A percentile compares a stretch with the other conserved stretches of the same genome.
Evolutionary conservation across 176 grass and related monocot genomes (phyloP).

Genomic region (Carex cristatella): DNA sequence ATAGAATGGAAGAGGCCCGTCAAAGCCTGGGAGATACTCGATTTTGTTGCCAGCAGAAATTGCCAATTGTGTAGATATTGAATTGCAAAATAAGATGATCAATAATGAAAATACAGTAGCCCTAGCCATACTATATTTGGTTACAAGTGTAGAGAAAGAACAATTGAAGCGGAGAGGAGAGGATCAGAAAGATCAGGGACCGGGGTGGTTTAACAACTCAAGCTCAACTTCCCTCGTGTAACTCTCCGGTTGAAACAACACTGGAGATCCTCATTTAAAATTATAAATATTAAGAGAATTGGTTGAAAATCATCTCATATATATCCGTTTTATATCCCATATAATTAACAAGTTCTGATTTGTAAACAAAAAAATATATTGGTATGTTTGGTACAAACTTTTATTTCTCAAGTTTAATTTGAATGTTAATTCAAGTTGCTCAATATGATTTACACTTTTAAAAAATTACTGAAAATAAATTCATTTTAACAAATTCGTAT

Average conservation of each 20-base stretch:
- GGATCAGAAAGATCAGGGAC: background rate
- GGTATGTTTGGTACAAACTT: too few species aligned
- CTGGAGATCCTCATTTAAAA: background rate
- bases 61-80: background rate
- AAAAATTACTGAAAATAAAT: too few species aligned
- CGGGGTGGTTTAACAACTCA: background rate
- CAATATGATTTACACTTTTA: too few species aligned
- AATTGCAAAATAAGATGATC: background rate
- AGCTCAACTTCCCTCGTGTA: background rate
- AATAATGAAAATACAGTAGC: background rate
- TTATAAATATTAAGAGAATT: background rate
- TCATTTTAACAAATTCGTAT: too few species aligned
- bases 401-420: too few species aligned
- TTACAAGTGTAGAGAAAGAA: background rate
- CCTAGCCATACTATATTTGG: background rate
- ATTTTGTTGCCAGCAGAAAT: slow-evolving; percentile 29
- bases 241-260: background rate
- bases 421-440: too few species aligned
- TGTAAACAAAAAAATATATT: too few species aligned
- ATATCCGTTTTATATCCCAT: too few species aligned
- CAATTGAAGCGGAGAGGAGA: background rate
- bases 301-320: too few species aligned
- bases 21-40: slow-evolving; percentile 42
- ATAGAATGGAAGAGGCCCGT: slow-evolving; percentile 47
- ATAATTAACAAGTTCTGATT: too few species aligned